These are phyloP conservation scores for Phytophthora niederhauseri DNA, from an alignment of 352 stramenopile genomes.

Conservation along the genomic window DNA sequence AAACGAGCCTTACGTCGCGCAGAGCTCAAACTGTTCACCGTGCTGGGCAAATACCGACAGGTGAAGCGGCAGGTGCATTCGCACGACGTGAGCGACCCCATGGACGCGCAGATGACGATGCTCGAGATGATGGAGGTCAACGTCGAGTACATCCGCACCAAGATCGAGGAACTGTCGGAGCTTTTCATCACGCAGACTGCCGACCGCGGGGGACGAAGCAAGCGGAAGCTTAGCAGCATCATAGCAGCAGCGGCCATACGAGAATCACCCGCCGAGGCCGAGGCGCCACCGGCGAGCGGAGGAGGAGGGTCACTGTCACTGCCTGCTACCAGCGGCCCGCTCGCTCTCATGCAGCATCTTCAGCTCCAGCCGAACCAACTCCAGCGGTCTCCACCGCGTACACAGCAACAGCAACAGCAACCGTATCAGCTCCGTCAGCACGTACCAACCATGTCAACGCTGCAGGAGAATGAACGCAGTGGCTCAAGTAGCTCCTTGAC, in stretches of 20 bases:
- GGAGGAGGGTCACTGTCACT: constrained; percentile 15
- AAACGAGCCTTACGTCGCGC: constrained; percentile 37
- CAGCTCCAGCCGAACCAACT: constrained; percentile 20
- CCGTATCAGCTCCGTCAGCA: constrained; percentile 13
- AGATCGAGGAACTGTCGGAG: constrained; percentile 73
- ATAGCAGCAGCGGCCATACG: constrained; percentile 9
- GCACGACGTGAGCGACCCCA: constrained; percentile 72
- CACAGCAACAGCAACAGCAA: constrained; percentile 24
- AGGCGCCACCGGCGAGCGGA: constrained; percentile 1
- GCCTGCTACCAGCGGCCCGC: constrained; percentile 5
- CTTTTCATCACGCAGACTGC: constrained; percentile 30
- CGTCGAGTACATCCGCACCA: constrained; percentile 81
- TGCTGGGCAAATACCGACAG: constrained; percentile 60
- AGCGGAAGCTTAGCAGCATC: constrained; percentile 18
- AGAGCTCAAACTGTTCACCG: constrained; percentile 69
- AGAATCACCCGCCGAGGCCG: not conserved
- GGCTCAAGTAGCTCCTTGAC: constrained; percentile 6
- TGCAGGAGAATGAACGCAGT: constrained; percentile 22
- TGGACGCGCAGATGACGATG: constrained; percentile 88
- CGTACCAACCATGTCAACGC: constrained; percentile 17
- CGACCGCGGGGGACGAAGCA: constrained; percentile 23
- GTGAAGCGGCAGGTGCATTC: constrained; percentile 66
- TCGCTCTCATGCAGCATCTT: constrained; percentile 21
- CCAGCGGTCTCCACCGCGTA: not conserved
- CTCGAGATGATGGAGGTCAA: constrained; percentile 89